Evolutionary conservation across 345 rosid species (phyloP).

Genomic region (Chamaenerion angustifolium): DNA sequence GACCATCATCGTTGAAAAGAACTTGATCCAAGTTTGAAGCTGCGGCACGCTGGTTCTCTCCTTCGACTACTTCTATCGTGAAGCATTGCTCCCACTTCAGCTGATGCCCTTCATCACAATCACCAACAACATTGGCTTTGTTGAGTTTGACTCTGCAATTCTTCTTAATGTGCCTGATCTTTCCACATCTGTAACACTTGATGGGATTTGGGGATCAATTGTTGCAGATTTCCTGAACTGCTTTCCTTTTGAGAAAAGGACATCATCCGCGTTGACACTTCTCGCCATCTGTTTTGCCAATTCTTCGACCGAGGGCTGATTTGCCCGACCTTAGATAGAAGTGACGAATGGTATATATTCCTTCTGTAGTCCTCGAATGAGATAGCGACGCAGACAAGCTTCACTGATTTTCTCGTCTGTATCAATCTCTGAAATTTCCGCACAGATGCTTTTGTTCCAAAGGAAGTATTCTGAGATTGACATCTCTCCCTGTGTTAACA

Average conservation of each 20-base stretch:
- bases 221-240: no score
- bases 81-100: constrained; percentile 4
- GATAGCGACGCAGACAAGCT: constrained; percentile 1
- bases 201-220: no score
- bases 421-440: constrained; percentile 8
- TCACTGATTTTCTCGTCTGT: constrained; percentile 1
- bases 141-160: no score
- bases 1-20: neutral
- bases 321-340: constrained; percentile 3
- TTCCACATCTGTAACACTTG: no score
- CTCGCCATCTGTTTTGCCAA: neutral
- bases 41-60: neutral
- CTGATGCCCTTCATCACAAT: neutral
- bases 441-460: neutral
- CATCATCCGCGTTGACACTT: no score
- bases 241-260: no score
- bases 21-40: no score
- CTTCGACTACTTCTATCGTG: neutral
- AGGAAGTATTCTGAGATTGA: constrained; percentile 4
- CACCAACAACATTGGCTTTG: neutral
- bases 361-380: constrained; percentile 5
- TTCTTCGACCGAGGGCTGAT: constrained; percentile 5
- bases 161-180: no score
- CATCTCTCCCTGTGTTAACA: constrained; percentile 1
- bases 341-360: constrained; percentile 7